A percentile compares a stretch with the other conserved stretches of the same genome.
Conservation (phyloP, 495 filamentous ascomycete species). For the Amphirosellinia nigrospora region DNA sequence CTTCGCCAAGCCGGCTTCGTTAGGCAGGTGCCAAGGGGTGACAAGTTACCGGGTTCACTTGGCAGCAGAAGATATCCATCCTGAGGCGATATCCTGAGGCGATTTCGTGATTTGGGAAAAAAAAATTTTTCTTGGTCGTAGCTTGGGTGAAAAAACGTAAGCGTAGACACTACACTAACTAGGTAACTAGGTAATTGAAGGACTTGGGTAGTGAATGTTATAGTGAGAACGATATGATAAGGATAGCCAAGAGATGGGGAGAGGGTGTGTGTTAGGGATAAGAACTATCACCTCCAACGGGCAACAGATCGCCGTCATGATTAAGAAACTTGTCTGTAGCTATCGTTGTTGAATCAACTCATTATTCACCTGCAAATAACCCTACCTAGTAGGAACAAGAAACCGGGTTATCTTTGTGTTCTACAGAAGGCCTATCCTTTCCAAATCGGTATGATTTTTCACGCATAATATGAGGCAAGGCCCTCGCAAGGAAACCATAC, state of each 20-base stretch:
- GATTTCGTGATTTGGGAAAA: constrained; percentile 12
- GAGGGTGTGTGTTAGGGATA: neutral
- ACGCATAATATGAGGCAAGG: neutral
- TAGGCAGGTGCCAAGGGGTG: constrained; percentile 24
- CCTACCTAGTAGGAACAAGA: neutral
- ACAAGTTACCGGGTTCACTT: constrained; percentile 16
- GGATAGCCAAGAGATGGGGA: too few species aligned
- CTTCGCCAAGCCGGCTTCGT: constrained; percentile 16
- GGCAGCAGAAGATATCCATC: constrained; percentile 10
- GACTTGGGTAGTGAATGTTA: too few species aligned
- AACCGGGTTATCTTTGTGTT: neutral
- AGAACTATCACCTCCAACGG: neutral
- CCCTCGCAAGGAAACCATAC: neutral
- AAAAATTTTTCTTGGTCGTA: neutral
- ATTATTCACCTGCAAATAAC: neutral
- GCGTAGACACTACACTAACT: too few species aligned
- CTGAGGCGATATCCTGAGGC: neutral
- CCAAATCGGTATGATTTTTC: neutral
- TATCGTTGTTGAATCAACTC: neutral
- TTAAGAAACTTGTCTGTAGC: neutral
- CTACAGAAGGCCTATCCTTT: neutral
- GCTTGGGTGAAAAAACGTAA: neutral
- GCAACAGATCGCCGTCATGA: neutral
- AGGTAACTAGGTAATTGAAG: too few species aligned
- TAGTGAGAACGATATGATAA: too few species aligned